Evolutionary conservation across 768 basidiomycete species (phyloP), one percentile per base, ranked within the genome.

Genomic region (Mycena venus): DNA sequence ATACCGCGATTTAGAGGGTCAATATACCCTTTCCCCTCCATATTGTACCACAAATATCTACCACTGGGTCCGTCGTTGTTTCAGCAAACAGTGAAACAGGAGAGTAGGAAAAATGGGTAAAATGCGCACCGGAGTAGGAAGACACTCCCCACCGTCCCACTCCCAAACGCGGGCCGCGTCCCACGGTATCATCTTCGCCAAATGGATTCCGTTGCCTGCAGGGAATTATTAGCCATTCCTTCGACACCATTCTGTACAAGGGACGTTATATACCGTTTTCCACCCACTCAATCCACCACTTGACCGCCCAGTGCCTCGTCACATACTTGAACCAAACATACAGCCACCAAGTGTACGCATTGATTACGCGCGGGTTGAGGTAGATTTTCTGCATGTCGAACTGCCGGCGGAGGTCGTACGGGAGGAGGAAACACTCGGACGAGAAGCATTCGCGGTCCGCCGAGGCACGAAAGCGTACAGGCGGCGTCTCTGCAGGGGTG

Each of bases 391-490:
- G 75, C 68, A 86, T 49, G 11, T 79, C 80, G 64, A 85, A 85
- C 67, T 82, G 27, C 1, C 86, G 81, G 53, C 86, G 79, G 14
- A 87, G 64, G 61, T 87, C 86, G 73, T 87, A 86, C 12, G 86
- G 86, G 2, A 87, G 74, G 49, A 83, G 63, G 79, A 86, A 87
- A 1, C 79, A 84, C 74, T 87, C 86, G 4, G 83, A 85, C 67
- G 80, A 82, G 77, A 80, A 85, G 72, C 84, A 85, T 64, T 82
- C 81, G 17, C 63, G 77, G 7, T 47, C 61, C 19, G 77, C 77
- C n/a, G 79, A 81, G 9, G 72, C 58, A 65, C 83, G 82, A 79
- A 85, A 85, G 29, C 49, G 49, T 11, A 83, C 70, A 32, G 82
- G 81, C 1, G 83, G 80, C 55, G 80, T 81, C 15, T 75, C 66